Base-by-base conservation (phyloP, 2,329 filamentous ascomycete genomes). In the Epichloe glyceriae region DNA sequence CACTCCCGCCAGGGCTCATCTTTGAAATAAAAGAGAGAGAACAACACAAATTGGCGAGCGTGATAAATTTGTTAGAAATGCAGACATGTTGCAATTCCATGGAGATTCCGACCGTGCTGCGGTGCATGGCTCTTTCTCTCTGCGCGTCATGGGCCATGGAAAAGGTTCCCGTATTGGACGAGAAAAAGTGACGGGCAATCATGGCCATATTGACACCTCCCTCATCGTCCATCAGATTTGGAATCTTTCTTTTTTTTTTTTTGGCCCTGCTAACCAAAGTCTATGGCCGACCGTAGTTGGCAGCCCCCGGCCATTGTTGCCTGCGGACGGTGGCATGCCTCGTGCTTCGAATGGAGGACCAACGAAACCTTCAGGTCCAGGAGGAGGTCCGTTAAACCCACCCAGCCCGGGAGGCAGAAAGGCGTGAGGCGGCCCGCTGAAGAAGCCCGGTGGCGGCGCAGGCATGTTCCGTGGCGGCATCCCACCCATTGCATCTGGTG, bases 401-500 rank as follows among this genome's bases (percentile, higher is more conserved):
- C 68, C 73, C 61, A 81, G 74, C 11, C 72, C 75, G 2, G 75
- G 75, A 14, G 73, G 78, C 5, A 80, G 69, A 58, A 78, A 80
- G 17, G 72, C 75, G 5, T 70, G 70, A 6, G 72, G 74, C 5
- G 69, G 71, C 5, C 72, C 74, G 20, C 67, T 70, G 55, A 73
- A 79, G 59, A 80, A 79, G 11, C 76, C 77, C 1, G 79, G 80
- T 5, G 80, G 80, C 26, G 78, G 78, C 39, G 70, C 72, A 54
- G 68, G 68, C 68, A 79, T 73, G 61, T 68, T 75, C n/a, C 78
- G 73, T 10, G 72, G 74, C 15, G 73, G 74, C 53, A 73, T 72
- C 15, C 68, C 74, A 35, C 64, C 67, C 64, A 80, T 70, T 14
- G 65, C 68, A 33, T 77, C 74, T 1, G 73, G 74, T 12, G 72